A percentile compares a stretch with the other conserved stretches of the same genome.
Evolutionary conservation across 495 filamentous ascomycete genomes (phyloP).

Genomic region (Penicillium parvum): DNA sequence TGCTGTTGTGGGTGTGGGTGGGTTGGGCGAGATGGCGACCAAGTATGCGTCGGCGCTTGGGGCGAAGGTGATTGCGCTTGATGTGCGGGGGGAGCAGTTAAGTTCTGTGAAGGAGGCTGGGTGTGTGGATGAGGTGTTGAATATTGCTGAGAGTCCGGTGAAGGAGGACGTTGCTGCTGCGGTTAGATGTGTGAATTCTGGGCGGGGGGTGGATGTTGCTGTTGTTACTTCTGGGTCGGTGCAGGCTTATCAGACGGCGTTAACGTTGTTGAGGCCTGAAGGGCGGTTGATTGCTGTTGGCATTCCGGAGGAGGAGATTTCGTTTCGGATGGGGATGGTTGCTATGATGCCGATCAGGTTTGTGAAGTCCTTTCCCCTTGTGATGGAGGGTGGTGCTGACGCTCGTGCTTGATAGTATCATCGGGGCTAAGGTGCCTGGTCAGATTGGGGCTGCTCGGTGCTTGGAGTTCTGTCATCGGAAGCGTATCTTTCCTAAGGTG

Average conservation of each 20-base stretch:
- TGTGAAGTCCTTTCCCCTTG: too few relatives aligned
- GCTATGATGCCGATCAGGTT: slow-evolving; percentile 4
- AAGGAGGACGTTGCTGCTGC: background rate
- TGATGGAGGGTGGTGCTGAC: background rate
- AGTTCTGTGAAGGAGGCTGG: background rate
- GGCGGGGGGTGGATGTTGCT: slow-evolving; percentile 8
- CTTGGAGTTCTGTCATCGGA: slow-evolving; percentile 15
- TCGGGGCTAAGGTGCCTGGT: slow-evolving; percentile 12
- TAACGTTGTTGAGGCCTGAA: slow-evolving; percentile 4
- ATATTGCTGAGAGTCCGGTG: too few relatives aligned
- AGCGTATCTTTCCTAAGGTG: slow-evolving; percentile 10
- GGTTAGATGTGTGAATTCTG: slow-evolving; percentile 1
- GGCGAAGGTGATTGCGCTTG: slow-evolving; percentile 12
- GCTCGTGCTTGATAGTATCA: slow-evolving; percentile 10
- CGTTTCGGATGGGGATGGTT: background rate
- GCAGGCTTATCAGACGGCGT: slow-evolving; percentile 14
- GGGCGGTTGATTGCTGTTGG: slow-evolving; percentile 16
- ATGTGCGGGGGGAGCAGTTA: slow-evolving; percentile 13
- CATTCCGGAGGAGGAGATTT: slow-evolving; percentile 5
- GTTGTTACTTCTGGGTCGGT: slow-evolving; percentile 14
- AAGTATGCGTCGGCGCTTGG: slow-evolving; percentile 15
- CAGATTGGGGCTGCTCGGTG: slow-evolving; percentile 3
- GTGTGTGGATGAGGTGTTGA: slow-evolving; percentile 7
- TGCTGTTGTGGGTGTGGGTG: slow-evolving; percentile 15
- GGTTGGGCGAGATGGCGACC: slow-evolving; percentile 12